Evolutionary conservation across 257 asterid species (phyloP).

Genomic region (Dorcoceras hygrometricum): DNA sequence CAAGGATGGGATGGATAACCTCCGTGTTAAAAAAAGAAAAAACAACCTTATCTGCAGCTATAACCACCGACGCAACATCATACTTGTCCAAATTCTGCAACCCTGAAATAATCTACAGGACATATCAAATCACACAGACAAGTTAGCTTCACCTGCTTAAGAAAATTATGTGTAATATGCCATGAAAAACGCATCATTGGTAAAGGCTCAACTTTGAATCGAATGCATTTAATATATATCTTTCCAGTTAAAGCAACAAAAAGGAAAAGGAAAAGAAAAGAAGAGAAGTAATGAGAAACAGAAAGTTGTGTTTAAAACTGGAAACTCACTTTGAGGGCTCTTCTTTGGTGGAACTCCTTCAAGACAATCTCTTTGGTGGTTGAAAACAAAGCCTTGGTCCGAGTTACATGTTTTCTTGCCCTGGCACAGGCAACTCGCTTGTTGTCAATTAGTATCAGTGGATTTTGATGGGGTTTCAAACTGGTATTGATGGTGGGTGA

Average conservation of each 20-base stretch:
- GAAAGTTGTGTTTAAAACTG: background rate
- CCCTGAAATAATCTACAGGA: conserved; percentile 75
- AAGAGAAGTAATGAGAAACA: background rate
- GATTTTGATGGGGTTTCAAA: conserved; percentile 40
- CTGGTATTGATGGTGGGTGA: conserved; percentile 28
- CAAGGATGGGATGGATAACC: background rate
- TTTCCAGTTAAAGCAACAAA: background rate
- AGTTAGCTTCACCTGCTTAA: background rate
- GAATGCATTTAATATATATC: background rate
- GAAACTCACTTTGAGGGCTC: conserved; percentile 68
- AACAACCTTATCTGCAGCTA: conserved; percentile 87
- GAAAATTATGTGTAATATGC: background rate
- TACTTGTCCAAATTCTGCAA: conserved; percentile 74
- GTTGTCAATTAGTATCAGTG: conserved; percentile 37
- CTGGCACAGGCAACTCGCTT: conserved; percentile 34
- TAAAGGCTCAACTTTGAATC: background rate
- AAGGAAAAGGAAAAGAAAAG: background rate
- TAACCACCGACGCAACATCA: conserved; percentile 82
- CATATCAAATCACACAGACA: conserved; percentile 2
- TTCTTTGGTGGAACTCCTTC: conserved; percentile 62
- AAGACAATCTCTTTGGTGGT: conserved; percentile 55
- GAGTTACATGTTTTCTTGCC: conserved; percentile 21
- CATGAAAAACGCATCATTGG: background rate
- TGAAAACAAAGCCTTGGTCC: conserved; percentile 59
- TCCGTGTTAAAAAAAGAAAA: background rate